Evolutionary conservation across 2,329 filamentous ascomycete genomes (phyloP).

Genomic region (Penicillium capsulatum): DNA sequence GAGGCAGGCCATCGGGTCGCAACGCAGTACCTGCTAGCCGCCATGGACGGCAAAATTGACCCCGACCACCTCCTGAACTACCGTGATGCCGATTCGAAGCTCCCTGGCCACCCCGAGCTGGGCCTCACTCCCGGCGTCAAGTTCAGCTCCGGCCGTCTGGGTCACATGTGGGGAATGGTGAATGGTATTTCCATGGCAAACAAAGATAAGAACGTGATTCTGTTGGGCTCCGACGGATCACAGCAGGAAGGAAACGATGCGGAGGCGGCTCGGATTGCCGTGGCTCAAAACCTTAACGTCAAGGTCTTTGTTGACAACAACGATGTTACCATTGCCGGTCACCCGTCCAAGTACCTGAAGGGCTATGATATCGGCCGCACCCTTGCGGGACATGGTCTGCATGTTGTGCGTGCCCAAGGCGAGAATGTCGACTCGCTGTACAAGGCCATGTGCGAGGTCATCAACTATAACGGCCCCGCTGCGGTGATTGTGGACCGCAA

Average conservation of each 20-base stretch:
- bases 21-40: slow-evolving; percentile 39
- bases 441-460: slow-evolving; percentile 28
- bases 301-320: slow-evolving; percentile 42
- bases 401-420: slow-evolving; percentile 34
- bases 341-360: slow-evolving; percentile 39
- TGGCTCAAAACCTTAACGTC: slow-evolving; percentile 36
- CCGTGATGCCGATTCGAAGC: slow-evolving; percentile 39
- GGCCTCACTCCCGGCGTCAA: slow-evolving; percentile 39
- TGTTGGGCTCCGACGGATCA: slow-evolving; percentile 41
- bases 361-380: slow-evolving; percentile 34
- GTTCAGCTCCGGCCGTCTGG: slow-evolving; percentile 41
- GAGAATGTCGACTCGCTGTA: slow-evolving; percentile 39
- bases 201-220: slow-evolving; percentile 34
- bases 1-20: slow-evolving; percentile 42
- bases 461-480: slow-evolving; percentile 34
- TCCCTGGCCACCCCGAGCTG: slow-evolving; percentile 40
- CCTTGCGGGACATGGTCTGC: slow-evolving; percentile 36
- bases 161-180: slow-evolving; percentile 40
- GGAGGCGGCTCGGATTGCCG: slow-evolving; percentile 39
- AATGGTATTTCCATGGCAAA: slow-evolving; percentile 40
- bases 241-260: slow-evolving; percentile 43
- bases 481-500: slow-evolving; percentile 30
- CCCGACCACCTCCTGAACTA: slow-evolving; percentile 42
- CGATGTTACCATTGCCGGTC: slow-evolving; percentile 41
- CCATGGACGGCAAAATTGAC: slow-evolving; percentile 35